phyloP scores from a whole-genome alignment of 2,329 filamentous ascomycete genomes.

The Alternaria hordeiaustralica region DNA sequence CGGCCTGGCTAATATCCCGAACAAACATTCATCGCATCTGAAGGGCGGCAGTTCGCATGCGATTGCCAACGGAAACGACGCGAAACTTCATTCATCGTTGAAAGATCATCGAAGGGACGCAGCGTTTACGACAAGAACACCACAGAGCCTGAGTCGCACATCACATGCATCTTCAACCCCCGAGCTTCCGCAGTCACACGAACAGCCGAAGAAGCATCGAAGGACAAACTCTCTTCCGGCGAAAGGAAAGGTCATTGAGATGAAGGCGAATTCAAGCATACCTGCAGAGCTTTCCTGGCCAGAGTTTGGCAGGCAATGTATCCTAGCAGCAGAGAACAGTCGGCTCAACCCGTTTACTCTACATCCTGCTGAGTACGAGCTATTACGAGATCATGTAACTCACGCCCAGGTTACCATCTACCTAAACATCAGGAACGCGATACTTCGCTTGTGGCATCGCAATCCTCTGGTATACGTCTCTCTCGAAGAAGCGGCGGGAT shows the following conservation, averaged over 20 bases:
- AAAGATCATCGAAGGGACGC: constrained; percentile 21
- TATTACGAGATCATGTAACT: constrained; percentile 82
- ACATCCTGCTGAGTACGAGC: constrained; percentile 80
- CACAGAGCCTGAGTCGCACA: constrained; percentile 28
- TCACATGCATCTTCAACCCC: constrained; percentile 42
- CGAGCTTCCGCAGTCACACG: constrained; percentile 35
- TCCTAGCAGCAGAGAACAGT: constrained; percentile 86
- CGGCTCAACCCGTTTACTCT: constrained; percentile 88
- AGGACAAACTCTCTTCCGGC: constrained; percentile 23
- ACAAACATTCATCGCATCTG: constrained; percentile 13
- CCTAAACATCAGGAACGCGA: constrained; percentile 93
- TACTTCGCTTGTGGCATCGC: constrained; percentile 85
- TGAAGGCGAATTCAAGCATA: constrained; percentile 77
- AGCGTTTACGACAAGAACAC: constrained; percentile 30
- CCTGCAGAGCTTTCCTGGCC: constrained; percentile 73
- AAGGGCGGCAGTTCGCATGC: constrained; percentile 18
- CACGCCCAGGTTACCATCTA: constrained; percentile 92
- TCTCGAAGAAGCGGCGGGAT: constrained; percentile 85
- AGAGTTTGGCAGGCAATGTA: constrained; percentile 90
- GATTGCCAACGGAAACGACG: constrained; percentile 13
- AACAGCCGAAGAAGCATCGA: constrained; percentile 24
- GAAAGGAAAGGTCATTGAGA: constrained; percentile 34
- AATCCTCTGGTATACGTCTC: constrained; percentile 85
- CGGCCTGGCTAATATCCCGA: constrained; percentile 14
- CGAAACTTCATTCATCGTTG: constrained; percentile 13